Evolutionary conservation across 106 monocot genomes (phyloP), one percentile per base, ranked within the genome.

Genomic region (Dendrobium chrysotoxum): DNA sequence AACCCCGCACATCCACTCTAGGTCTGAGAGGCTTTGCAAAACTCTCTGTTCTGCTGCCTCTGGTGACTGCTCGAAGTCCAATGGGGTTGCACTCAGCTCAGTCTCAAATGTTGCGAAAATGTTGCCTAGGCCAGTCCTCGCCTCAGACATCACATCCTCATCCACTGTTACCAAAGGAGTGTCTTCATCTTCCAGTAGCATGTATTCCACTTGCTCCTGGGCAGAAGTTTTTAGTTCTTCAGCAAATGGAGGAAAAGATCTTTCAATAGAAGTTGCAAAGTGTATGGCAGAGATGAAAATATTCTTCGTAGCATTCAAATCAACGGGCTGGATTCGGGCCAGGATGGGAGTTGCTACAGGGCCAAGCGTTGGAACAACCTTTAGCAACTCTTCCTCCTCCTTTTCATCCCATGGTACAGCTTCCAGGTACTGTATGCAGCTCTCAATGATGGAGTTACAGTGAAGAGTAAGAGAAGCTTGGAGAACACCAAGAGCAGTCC

Each of bases 321-420:
- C 78, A 3, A 91, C 88, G 16, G 92, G 91, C 45, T 89, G 84
- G 20, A 98, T 76, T 2, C 97, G 83, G 12, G 90, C 89, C 72
- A 98, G 71, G 40, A 98, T 79, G 0, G 88, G 79, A 18, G 64
- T 41, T 3, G 89, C 89, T 57, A 57, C 80, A 15, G 87, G 75
- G 6, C 97, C 97, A 28, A 98, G 88, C 7, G 66, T 75, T 41
- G 84, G 87, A 76, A 84, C 80, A 41, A 89, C 72, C 67, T 84
- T 91, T 45, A 94, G 45, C 65, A 98, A 91, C 31, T 94, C 94
- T 53, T 98, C 97, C 82, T 98, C 97, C 78, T 98, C 97, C 35
- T 94, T 89, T 61, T 98, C 92, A 28, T 98, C 94, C 97, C 97
- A 98, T 45, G 94, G 91, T 20, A 94, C 86, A 77, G 97, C 94